These are phyloP conservation scores for Harringtonia aguacate DNA, from an alignment of 2,329 filamentous ascomycete genomes.

Conservation along the genomic window DNA sequence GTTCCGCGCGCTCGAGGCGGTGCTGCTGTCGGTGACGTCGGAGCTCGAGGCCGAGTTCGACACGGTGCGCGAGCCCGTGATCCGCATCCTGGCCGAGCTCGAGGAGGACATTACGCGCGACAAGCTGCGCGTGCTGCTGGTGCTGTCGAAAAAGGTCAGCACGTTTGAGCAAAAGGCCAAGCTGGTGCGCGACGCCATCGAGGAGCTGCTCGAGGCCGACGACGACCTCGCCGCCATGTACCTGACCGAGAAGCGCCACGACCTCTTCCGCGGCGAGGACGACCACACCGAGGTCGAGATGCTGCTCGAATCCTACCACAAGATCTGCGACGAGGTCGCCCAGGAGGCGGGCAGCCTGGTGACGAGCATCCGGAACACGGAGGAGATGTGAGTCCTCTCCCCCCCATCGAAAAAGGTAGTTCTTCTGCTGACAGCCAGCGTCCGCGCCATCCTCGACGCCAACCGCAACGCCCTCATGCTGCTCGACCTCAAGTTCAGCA, in stretches of 20 bases:
- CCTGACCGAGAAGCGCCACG: conserved; percentile 73
- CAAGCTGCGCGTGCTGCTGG: conserved; percentile 80
- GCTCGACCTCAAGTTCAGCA: conserved; percentile 89
- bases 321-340: conserved; percentile 95
- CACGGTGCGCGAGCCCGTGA: conserved; percentile 83
- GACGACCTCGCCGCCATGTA: conserved; percentile 96
- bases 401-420: neutral
- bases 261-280: conserved; percentile 62
- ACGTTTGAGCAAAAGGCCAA: conserved; percentile 97
- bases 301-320: conserved; percentile 93
- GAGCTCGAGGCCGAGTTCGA: conserved; percentile 93
- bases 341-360: conserved; percentile 90
- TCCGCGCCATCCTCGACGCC: conserved; percentile 93
- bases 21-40: conserved; percentile 85
- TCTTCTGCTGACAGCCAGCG: conserved; percentile 34
- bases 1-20: conserved; percentile 89
- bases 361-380: conserved; percentile 90
- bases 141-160: conserved; percentile 89
- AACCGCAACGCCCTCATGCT: conserved; percentile 98
- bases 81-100: conserved; percentile 75
- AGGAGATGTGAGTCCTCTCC: conserved; percentile 69
- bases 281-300: conserved; percentile 97
- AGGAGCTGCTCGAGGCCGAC: conserved; percentile 90
- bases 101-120: conserved; percentile 96
- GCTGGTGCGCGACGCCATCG: conserved; percentile 86